Evolutionary conservation across 2,329 filamentous ascomycete species (phyloP), one percentile per base, ranked within the genome.

Genomic region (Diaporthe amygdali): DNA sequence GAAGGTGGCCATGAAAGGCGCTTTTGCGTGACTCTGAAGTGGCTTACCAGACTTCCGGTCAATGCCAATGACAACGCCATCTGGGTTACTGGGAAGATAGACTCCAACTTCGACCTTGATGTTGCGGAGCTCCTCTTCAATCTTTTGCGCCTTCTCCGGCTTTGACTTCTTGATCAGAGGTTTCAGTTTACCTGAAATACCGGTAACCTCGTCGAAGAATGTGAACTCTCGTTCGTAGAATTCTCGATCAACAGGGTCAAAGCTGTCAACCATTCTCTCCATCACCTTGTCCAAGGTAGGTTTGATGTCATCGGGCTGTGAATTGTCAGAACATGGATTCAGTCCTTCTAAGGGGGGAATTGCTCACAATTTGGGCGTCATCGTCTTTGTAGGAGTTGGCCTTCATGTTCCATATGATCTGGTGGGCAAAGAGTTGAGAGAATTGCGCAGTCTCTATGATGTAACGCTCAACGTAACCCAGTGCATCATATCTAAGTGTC

Each of bases 341-440:
- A n/a, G 5, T 25, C 25, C 30, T 37, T 69, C 17, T 54, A 64
- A 52, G 39, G 14, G 37, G 34, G 25, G 22, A 20, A 39, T 4
- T 32, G 44, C 47, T 74, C 85, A 94, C 92, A 74, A 97, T 89
- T 76, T 93, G 90, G 17, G 93, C 95, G 75, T 98, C 94, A 77
- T 99, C 96, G 75, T 99, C 97, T 81, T 98, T 99, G 87, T 94
- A 99, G 1, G 95, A 94, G 81, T 99, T 99, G 39, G 96, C 96
- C 81, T 98, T 99, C 93, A 99, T 99, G 80, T 99, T 99, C 96
- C 97, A 99, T 79, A 99, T 99, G 75, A 99, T 98, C 78, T 99
- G 96, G 81, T 99, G 97, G 2, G 97, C 96, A 81, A 99, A 99
- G 10, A 98, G 85, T 81, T 98, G 96, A n/a, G 96, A 98, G 78